Evolutionary conservation across 106 monocot genomes (phyloP), one percentile per base, ranked within the genome.

Genomic region (Triglochin maritima): DNA sequence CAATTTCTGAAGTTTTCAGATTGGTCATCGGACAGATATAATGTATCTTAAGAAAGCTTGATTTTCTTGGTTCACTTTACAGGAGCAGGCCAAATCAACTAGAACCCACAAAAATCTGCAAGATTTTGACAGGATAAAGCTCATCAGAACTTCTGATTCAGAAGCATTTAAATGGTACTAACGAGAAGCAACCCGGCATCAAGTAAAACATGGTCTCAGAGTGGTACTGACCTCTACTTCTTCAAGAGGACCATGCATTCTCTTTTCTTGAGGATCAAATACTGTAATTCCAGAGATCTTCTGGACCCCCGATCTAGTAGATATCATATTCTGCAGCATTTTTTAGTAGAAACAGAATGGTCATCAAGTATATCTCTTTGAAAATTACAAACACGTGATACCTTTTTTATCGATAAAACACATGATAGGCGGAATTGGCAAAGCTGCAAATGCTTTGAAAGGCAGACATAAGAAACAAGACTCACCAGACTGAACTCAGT

Each of bases 261-360:
- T 92, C 72, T 79, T 81, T 46, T 82, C 80, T 60, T 62, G 64
- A 11, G 78, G 64, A 73, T 87, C 91, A 67, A 57, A 74, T 42
- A 92, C 45, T 46, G 82, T 79, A 29, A 92, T 83, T 68, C 91
- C 91, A 4, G 87, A 87, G 44, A 92, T 82, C 67, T 78, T 87
- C 75, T 92, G 92, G 15, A 85, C 71, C 2, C 92, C 92, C 2
- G 77, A 71, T 60, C 65, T 85, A 46, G 80, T 85, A 7, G 92
- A 85, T 55, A 92, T 78, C 91, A 92, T 69, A 50, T 78, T 82
- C 91, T 92, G 78, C 58, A 71, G 7, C 5, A 29, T 41, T 17
- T 59, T 17, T 3, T 29, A 59, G 5, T 6, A 59, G 6, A 59
- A 59, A 7, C 8, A 12, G 42, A 3, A 17, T 9, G 4, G 13